Conservation (phyloP, 2,329 filamentous ascomycete species). For the Fusarium phyllophilum region DNA sequence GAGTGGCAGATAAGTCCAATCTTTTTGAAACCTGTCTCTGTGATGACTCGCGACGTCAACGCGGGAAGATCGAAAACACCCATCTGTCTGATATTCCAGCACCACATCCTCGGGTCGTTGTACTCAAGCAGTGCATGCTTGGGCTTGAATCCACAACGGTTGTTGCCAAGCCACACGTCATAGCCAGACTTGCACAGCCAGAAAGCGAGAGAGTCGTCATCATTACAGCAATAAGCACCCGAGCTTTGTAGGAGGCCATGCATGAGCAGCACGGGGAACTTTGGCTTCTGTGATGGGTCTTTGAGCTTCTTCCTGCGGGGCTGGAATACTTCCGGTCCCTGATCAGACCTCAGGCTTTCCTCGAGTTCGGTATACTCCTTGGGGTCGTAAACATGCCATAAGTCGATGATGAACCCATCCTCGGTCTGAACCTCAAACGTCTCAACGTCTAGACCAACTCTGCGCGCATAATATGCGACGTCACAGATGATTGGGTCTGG, state of each 20-base stretch:
- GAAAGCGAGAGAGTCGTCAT: conserved; percentile 90
- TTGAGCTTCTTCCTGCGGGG: conserved; percentile 51
- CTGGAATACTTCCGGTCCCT: conserved; percentile 70
- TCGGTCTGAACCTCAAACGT: conserved; percentile 88
- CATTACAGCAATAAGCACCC: conserved; percentile 89
- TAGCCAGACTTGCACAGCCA: conserved; percentile 92
- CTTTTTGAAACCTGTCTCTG: conserved; percentile 84
- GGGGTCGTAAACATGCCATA: conserved; percentile 92
- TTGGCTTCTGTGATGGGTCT: conserved; percentile 56
- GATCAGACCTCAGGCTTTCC: conserved; percentile 60
- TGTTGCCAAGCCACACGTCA: conserved; percentile 96
- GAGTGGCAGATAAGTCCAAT: conserved; percentile 87
- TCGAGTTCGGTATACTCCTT: conserved; percentile 70
- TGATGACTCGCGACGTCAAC: conserved; percentile 79
- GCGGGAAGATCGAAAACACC: conserved; percentile 89
- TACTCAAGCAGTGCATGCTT: conserved; percentile 77
- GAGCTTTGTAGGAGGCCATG: conserved; percentile 89
- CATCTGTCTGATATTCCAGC: conserved; percentile 96
- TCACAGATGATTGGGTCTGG: conserved; percentile 82
- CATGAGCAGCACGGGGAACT: conserved; percentile 86
- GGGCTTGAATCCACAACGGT: conserved; percentile 86
- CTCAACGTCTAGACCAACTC: conserved; percentile 89
- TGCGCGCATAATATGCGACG: conserved; percentile 84
- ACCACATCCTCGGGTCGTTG: conserved; percentile 91
- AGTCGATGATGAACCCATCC: conserved; percentile 88